Evolutionary conservation across 495 filamentous ascomycete species (phyloP).

Genomic region (Cladorrhinum samala): DNA sequence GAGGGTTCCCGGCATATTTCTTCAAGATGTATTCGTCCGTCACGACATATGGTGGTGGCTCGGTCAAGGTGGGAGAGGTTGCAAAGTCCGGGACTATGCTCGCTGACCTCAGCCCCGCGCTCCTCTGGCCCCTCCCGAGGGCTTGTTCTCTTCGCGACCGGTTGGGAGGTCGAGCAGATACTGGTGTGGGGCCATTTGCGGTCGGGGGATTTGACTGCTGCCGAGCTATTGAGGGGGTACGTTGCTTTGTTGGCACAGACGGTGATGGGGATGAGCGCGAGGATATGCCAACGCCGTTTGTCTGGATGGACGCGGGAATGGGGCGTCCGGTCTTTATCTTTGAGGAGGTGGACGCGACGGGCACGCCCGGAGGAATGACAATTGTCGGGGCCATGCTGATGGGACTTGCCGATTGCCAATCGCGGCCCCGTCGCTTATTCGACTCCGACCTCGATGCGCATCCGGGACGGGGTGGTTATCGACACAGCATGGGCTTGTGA

Average conservation of each 20-base stretch:
- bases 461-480: not conserved
- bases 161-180: conserved; percentile 43
- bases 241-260: conserved; percentile 53
- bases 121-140: conserved; percentile 37
- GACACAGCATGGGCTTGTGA: not conserved
- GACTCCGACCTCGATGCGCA: not conserved
- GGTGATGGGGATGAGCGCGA: conserved; percentile 63
- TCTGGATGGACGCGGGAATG: conserved; percentile 59
- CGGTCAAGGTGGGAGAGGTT: conserved; percentile 22
- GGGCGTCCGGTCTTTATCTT: conserved; percentile 63
- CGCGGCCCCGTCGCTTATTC: conserved; percentile 5
- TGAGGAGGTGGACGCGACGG: conserved; percentile 36
- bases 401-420: conserved; percentile 10
- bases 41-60: conserved; percentile 53
- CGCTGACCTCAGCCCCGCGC: conserved; percentile 37
- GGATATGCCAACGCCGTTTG: conserved; percentile 55
- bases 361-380: conserved; percentile 49
- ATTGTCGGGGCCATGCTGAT: conserved; percentile 38
- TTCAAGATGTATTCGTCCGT: conserved; percentile 70
- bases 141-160: conserved; percentile 46
- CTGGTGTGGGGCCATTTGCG: conserved; percentile 30
- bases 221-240: conserved; percentile 40
- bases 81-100: conserved; percentile 37
- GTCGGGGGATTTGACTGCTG: conserved; percentile 35
- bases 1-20: conserved; percentile 68